Percentiles rank a stretch among this genome's conserved stretches.
Evolutionary conservation across 345 rosid genomes (phyloP).

Genomic region (Pugionium dolabratum): DNA sequence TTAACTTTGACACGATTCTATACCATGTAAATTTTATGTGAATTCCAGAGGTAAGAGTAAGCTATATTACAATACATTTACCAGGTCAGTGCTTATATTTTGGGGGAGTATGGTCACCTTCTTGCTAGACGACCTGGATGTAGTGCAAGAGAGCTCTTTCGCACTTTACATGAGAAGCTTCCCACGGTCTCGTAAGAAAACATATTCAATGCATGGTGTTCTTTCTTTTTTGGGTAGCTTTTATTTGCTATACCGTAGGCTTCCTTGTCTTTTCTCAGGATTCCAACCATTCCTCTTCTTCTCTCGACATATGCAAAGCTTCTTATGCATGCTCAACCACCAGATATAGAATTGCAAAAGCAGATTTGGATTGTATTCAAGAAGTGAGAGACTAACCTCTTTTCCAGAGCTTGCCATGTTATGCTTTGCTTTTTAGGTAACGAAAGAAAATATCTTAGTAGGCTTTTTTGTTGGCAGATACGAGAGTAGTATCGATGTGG

Average conservation of each 20-base stretch:
- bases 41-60: too few relatives aligned
- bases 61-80: too few relatives aligned
- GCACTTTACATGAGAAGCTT: conserved; percentile 86
- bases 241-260: too few relatives aligned
- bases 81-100: conserved; percentile 95
- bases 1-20: too few relatives aligned
- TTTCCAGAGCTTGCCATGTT: not conserved
- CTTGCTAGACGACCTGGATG: conserved; percentile 95
- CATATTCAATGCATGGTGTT: conserved; percentile 16
- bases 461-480: conserved; percentile 50
- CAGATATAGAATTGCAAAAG: conserved; percentile 83
- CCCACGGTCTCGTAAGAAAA: conserved; percentile 91
- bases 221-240: conserved; percentile 23
- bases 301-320: conserved; percentile 98
- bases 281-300: conserved; percentile 82
- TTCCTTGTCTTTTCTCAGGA: conserved; percentile 50
- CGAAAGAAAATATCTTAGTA: conserved; percentile 19
- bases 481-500: conserved; percentile 98
- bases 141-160: conserved; percentile 90
- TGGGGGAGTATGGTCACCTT: conserved; percentile 98
- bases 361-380: conserved; percentile 82
- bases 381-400: conserved; percentile 59
- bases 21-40: too few relatives aligned
- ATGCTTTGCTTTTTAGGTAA: conserved; percentile 13
- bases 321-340: conserved; percentile 90